Evolutionary conservation across 179 eudicot genomes (phyloP).

Genomic region (Vitellaria paradoxa): DNA sequence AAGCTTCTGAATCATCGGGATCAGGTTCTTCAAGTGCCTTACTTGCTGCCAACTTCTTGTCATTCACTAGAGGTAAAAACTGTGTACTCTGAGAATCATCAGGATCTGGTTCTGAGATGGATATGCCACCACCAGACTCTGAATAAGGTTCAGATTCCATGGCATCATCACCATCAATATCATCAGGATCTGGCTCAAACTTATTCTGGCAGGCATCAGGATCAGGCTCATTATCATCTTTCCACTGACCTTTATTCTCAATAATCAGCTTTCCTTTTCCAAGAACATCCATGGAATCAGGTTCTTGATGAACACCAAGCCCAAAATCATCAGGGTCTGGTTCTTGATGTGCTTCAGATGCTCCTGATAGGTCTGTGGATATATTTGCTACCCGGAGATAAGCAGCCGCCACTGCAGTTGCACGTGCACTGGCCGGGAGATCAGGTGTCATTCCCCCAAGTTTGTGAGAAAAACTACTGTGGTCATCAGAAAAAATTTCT

Average conservation of each 20-base stretch:
- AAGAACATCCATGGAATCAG: conserved; percentile 16
- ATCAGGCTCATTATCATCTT: conserved; percentile 19
- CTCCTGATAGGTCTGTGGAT: conserved; percentile 13
- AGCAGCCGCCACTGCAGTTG: conserved; percentile 81
- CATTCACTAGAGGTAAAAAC: neutral
- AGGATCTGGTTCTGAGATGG: conserved; percentile 33
- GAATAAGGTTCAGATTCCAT: conserved; percentile 25
- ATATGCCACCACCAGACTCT: conserved; percentile 5
- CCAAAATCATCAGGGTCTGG: conserved; percentile 31
- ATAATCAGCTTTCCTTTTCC: conserved; percentile 1
- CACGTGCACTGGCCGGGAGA: conserved; percentile 60
- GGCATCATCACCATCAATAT: conserved; percentile 8
- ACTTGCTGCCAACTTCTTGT: neutral
- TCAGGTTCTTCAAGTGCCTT: conserved; percentile 9
- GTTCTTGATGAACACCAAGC: conserved; percentile 13
- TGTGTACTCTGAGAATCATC: conserved; percentile 32
- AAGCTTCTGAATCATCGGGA: neutral
- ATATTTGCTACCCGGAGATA: conserved; percentile 56
- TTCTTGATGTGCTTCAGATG: conserved; percentile 20
- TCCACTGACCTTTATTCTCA: neutral
- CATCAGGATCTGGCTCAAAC: conserved; percentile 40
- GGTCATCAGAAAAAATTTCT: conserved; percentile 40
- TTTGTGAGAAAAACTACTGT: conserved; percentile 38
- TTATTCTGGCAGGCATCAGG: no score
- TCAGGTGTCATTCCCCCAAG: conserved; percentile 63